Percentiles rank a stretch among this genome's conserved stretches.
Evolutionary conservation across 352 stramenopile genomes (phyloP).

Genomic region (Globisporangium splendens): DNA sequence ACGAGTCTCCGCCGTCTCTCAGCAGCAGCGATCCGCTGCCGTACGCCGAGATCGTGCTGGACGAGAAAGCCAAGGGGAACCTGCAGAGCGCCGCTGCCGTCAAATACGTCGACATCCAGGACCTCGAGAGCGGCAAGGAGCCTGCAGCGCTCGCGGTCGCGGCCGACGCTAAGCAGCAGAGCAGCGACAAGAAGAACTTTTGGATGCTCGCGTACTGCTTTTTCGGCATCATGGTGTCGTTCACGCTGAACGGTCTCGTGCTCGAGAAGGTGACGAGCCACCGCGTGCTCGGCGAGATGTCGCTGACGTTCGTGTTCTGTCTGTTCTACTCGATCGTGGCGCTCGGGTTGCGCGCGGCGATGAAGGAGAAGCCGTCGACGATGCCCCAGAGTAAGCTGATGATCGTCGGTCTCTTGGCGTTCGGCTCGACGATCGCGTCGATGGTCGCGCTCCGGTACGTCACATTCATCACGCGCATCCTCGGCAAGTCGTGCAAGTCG

Average conservation of each 20-base stretch:
- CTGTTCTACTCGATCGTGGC: slow-evolving; percentile 71
- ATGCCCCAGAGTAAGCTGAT: slow-evolving; percentile 69
- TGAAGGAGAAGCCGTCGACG: slow-evolving; percentile 66
- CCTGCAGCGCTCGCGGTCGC: slow-evolving; percentile 6
- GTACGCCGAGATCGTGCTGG: slow-evolving; percentile 60
- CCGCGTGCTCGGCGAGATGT: slow-evolving; percentile 76
- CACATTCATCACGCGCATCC: slow-evolving; percentile 81
- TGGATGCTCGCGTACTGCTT: slow-evolving; percentile 77
- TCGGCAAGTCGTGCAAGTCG: slow-evolving; percentile 87
- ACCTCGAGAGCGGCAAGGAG: slow-evolving; percentile 23
- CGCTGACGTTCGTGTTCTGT: slow-evolving; percentile 83
- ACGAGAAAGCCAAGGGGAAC: slow-evolving; percentile 24
- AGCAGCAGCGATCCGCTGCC: slow-evolving; percentile 39
- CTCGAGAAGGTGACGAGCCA: slow-evolving; percentile 85
- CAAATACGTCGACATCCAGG: slow-evolving; percentile 29
- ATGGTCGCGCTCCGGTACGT: slow-evolving; percentile 84
- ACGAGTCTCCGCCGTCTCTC: slow-evolving; percentile 26
- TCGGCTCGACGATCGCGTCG: slow-evolving; percentile 77
- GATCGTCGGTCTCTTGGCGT: slow-evolving; percentile 63
- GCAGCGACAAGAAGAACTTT: slow-evolving; percentile 32
- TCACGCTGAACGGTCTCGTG: slow-evolving; percentile 77
- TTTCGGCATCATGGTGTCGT: slow-evolving; percentile 79
- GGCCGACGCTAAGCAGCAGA: slow-evolving; percentile 3
- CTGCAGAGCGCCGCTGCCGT: slow-evolving; percentile 14
- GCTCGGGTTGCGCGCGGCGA: slow-evolving; percentile 45